A percentile compares a stretch with the other conserved stretches of the same genome.
Conservation (phyloP, 768 basidiomycete species). For the Macrocybe gigantea region DNA sequence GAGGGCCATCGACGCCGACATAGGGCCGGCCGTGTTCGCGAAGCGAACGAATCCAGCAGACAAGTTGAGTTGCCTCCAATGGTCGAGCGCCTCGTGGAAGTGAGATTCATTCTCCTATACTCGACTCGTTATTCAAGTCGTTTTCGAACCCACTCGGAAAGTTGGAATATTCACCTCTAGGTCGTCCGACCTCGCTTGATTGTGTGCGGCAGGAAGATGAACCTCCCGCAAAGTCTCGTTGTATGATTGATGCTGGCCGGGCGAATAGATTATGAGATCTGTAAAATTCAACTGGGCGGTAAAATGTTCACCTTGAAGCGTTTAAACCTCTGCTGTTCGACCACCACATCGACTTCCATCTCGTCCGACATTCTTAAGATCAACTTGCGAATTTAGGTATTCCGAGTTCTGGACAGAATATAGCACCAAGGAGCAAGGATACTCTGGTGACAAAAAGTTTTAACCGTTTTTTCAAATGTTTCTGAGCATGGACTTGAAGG, state of each 20-base stretch:
- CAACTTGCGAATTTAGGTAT: no score
- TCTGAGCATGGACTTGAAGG: no score
- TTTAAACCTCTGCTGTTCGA: slow-evolving; percentile 31
- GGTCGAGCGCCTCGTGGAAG: slow-evolving; percentile 66
- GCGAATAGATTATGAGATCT: not conserved
- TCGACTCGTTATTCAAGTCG: not conserved
- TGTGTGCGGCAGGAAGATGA: slow-evolving; percentile 63
- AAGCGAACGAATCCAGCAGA: slow-evolving; percentile 70
- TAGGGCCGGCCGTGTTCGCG: slow-evolving; percentile 48
- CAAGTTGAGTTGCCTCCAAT: slow-evolving; percentile 79
- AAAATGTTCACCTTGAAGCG: slow-evolving; percentile 42
- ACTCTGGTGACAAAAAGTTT: no score
- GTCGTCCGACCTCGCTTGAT: slow-evolving; percentile 52
- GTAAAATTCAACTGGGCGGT: not conserved
- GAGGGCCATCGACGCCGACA: slow-evolving; percentile 74
- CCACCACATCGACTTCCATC: slow-evolving; percentile 11
- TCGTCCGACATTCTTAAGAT: not conserved
- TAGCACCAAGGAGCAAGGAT: no score
- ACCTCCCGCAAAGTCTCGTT: slow-evolving; percentile 60
- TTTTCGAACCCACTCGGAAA: no score
- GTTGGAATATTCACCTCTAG: slow-evolving; percentile 36
- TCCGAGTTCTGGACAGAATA: no score
- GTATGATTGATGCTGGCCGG: slow-evolving; percentile 66
- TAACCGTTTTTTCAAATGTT: no score
- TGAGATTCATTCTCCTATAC: slow-evolving; percentile 71